Evolutionary conservation across 2,329 filamentous ascomycete species (phyloP), one percentile per base, ranked within the genome.

Genomic region (Colletotrichum scovillei): DNA sequence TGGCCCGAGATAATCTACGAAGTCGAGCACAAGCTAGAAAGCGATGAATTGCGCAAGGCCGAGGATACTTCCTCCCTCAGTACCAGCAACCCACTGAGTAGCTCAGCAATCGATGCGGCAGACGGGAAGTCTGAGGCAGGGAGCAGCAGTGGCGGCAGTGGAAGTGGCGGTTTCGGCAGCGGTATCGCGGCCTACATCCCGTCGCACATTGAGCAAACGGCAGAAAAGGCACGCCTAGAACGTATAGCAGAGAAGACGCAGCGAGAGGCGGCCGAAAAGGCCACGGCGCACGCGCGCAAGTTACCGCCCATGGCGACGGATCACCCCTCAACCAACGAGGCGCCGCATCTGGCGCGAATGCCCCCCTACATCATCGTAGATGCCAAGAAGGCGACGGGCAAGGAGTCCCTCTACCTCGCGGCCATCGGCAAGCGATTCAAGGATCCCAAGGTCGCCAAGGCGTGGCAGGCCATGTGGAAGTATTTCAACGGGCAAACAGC

Each of bases 401-500:
- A 92, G 58, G 95, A 98, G 82, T 93, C 92, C 1, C 88, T 93
- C 22, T 97, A 92, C 78, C 84, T 92, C 14, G 86, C 86, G n/a
- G 89, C 90, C 52, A 91, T 92, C 68, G 88, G 84, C 7, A 84
- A 83, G 60, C 85, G 90, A 11, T 85, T 92, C 69, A 83, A 81
- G 70, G 87, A 91, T 75, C 84, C 86, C 19, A 89, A 91, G 72
- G 82, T 94, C 16, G 87, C 90, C 55, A 88, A 90, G 69, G 88
- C 90, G 60, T 97, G 95, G 93, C 89, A 91, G 2, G 86, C 88
- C 57, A 91, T 98, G 77, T 89, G 92, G 78, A 94, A 93, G 81
- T 97, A 98, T 82, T 94, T 98, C 77, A 95, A 98, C 81, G 97
- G 97, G 1, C 89, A 88, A 69, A 92, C 93, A 79, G 92, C 95